These are phyloP conservation scores for Begonia masoniana DNA, from an alignment of 306 rosid genomes.

Conservation along the genomic window DNA sequence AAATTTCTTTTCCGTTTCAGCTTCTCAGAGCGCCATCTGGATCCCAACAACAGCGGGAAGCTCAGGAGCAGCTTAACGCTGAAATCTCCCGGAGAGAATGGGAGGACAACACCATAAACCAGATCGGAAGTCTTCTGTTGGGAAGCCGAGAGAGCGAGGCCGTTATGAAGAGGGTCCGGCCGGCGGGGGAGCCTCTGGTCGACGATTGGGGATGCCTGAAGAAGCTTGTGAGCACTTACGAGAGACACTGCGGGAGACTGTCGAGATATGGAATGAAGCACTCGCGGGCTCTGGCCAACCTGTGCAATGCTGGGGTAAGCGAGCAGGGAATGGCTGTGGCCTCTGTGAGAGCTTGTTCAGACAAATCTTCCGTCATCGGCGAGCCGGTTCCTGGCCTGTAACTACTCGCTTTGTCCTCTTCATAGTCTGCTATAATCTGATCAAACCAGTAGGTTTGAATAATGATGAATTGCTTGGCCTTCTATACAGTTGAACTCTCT, in stretches of 20 bases:
- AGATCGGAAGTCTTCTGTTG: constrained; percentile 28
- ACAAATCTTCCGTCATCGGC: neutral
- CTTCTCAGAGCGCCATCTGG: constrained; percentile 25
- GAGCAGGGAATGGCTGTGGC: constrained; percentile 16
- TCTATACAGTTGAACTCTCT: no score
- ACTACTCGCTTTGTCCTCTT: no score
- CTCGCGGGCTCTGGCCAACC: constrained; percentile 32
- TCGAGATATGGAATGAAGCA: constrained; percentile 31
- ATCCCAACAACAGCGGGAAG: constrained; percentile 24
- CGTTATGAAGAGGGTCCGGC: constrained; percentile 21
- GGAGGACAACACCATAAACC: constrained; percentile 19
- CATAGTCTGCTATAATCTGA: no score
- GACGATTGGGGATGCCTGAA: constrained; percentile 60
- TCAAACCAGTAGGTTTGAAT: no score
- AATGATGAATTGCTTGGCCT: no score
- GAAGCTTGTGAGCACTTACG: constrained; percentile 30
- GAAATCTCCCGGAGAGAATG: constrained; percentile 24
- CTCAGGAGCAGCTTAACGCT: constrained; percentile 16
- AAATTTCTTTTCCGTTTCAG: constrained; percentile 7
- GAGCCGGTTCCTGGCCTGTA: no score
- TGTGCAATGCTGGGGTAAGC: constrained; percentile 29
- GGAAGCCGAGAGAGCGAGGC: constrained; percentile 18
- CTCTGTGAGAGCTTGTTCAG: constrained; percentile 21
- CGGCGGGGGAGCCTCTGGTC: constrained; percentile 34
- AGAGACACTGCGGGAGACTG: constrained; percentile 22